phyloP scores from a whole-genome alignment of 305 asterid genomes.

The Fraxinus dipetala region DNA sequence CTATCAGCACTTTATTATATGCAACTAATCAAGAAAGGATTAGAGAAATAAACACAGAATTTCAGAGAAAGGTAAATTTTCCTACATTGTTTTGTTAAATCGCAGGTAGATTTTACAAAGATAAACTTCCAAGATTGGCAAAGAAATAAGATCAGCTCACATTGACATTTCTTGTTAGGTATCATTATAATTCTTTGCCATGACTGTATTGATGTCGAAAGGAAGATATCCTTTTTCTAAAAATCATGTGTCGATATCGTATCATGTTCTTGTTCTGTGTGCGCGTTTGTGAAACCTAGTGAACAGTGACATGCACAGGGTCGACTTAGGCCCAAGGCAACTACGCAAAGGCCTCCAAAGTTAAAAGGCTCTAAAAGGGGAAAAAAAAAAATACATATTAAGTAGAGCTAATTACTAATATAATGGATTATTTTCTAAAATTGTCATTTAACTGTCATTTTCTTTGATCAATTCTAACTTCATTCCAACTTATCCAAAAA shows the following conservation, averaged over 20 bases:
- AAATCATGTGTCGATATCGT: background rate
- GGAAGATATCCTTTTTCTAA: background rate
- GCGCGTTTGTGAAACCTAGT: background rate
- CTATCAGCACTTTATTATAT: background rate
- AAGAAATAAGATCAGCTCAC: background rate
- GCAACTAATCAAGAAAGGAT: background rate
- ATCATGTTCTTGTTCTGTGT: background rate
- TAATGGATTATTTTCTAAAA: no score
- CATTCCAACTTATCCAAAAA: background rate
- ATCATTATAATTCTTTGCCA: background rate
- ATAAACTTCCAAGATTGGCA: background rate
- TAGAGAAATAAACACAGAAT: background rate
- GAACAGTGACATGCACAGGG: no score
- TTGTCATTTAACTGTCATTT: no score
- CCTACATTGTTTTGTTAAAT: slow-evolving; percentile 1
- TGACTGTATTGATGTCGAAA: background rate
- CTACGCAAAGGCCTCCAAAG: background rate
- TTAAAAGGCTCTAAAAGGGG: background rate
- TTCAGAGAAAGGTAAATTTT: background rate
- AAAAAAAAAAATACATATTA: no score
- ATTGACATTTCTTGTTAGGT: background rate
- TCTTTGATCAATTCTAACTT: background rate
- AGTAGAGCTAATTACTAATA: no score
- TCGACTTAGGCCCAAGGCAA: background rate
- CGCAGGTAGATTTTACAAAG: background rate